A percentile compares a stretch with the other conserved stretches of the same genome.
phyloP scores from a whole-genome alignment of 192 early-diverging fungal genomes.

The Entomortierella lignicola region DNA sequence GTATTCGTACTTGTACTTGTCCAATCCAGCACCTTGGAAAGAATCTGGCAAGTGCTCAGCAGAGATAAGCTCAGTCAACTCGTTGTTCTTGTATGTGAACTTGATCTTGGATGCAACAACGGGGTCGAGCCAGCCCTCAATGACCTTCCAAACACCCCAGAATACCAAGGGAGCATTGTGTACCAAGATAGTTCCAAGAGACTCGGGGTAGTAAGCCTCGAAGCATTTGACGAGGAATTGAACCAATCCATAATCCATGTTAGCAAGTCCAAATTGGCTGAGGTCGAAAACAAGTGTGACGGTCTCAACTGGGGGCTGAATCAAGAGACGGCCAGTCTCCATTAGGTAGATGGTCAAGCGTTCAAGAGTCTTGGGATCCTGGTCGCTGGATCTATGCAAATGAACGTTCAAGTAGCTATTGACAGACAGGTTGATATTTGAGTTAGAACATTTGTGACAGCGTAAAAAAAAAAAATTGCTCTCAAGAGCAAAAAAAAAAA shows the following conservation, averaged over 20 bases:
- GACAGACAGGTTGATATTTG: not conserved
- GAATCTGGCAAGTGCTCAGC: constrained; percentile 64
- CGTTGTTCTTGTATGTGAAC: constrained; percentile 72
- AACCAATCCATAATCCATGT: constrained; percentile 60
- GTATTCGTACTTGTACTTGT: constrained; percentile 65
- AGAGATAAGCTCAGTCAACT: constrained; percentile 72
- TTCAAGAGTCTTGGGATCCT: constrained; percentile 72
- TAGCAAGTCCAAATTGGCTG: constrained; percentile 41
- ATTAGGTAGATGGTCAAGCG: constrained; percentile 76
- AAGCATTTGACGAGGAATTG: constrained; percentile 83
- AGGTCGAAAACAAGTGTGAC: constrained; percentile 54
- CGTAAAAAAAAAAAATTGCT: not conserved
- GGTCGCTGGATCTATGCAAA: constrained; percentile 61
- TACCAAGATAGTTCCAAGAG: constrained; percentile 82
- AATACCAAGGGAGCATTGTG: constrained; percentile 93
- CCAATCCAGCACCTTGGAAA: constrained; percentile 65
- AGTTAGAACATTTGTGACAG: not conserved
- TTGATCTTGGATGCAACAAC: constrained; percentile 88
- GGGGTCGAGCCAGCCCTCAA: constrained; percentile 88
- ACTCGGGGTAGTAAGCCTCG: constrained; percentile 92
- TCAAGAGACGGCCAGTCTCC: constrained; percentile 76
- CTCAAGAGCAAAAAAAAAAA: not conserved
- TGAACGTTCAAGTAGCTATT: constrained; percentile 64
- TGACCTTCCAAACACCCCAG: constrained; percentile 83
- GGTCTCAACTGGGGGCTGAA: constrained; percentile 71